These are phyloP conservation scores for Pichia sp. DNA, from an alignment of 1,139 yeast genomes.

Conservation along the genomic window DNA sequence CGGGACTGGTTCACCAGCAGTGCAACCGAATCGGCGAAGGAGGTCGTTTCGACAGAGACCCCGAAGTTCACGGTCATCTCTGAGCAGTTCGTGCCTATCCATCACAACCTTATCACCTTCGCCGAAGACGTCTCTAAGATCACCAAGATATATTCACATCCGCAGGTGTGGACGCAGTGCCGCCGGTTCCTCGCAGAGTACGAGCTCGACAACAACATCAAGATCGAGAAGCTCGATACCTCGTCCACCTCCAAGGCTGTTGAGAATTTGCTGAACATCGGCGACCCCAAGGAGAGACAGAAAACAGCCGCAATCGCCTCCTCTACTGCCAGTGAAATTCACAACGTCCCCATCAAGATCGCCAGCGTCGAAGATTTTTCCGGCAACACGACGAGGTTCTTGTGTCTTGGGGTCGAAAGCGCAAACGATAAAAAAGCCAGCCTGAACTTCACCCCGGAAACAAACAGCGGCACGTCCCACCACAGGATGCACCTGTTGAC, in stretches of 20 bases:
- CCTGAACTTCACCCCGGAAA: not conserved
- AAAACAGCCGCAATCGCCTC: constrained; percentile 54
- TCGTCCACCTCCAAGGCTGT: constrained; percentile 86
- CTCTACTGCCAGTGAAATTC: constrained; percentile 58
- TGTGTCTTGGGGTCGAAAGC: constrained; percentile 48
- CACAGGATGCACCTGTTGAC: constrained; percentile 50
- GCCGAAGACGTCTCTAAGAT: constrained; percentile 43
- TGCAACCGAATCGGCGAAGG: not conserved
- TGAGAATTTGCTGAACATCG: constrained; percentile 46
- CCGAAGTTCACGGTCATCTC: constrained; percentile 52
- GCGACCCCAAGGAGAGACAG: constrained; percentile 30
- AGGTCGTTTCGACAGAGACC: constrained; percentile 1
- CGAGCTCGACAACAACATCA: constrained; percentile 32
- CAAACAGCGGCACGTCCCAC: not conserved
- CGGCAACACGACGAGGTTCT: constrained; percentile 80
- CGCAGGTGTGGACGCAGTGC: constrained; percentile 98
- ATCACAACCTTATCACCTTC: constrained; percentile 66
- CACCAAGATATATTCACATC: constrained; percentile 74
- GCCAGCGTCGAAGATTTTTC: constrained; percentile 62
- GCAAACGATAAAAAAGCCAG: not conserved
- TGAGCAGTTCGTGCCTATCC: constrained; percentile 78
- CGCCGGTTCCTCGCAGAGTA: constrained; percentile 44
- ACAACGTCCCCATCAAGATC: constrained; percentile 53
- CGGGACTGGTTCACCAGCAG: constrained; percentile 53
- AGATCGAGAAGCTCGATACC: constrained; percentile 54